These are phyloP conservation scores for Skeletonema marinoi DNA, from an alignment of 108 stramenopile species.

Conservation along the genomic window DNA sequence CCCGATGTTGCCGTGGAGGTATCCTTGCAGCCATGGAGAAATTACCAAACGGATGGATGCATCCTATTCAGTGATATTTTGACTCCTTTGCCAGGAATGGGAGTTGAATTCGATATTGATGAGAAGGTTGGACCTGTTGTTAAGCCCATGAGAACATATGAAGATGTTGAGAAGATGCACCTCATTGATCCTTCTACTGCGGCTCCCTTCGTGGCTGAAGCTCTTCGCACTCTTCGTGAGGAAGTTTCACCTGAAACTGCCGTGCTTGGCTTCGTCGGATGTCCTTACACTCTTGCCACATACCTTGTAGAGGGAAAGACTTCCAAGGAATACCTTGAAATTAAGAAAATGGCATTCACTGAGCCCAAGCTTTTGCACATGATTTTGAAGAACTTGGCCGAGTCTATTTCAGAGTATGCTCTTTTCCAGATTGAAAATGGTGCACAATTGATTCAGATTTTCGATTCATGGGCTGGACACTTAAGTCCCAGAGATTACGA, in stretches of 20 bases:
- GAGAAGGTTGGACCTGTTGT: conserved; percentile 86
- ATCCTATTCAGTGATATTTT: conserved; percentile 98
- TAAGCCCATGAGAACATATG: conserved; percentile 77
- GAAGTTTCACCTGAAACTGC: conserved; percentile 91
- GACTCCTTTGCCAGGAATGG: conserved; percentile 97
- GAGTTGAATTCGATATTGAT: conserved; percentile 96
- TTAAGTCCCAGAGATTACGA: conserved; percentile 93
- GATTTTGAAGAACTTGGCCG: conserved; percentile 89
- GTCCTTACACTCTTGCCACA: conserved; percentile 97
- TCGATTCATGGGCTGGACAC: conserved; percentile 98
- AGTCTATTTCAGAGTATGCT: conserved; percentile 92
- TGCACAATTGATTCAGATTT: conserved; percentile 98
- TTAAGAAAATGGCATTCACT: conserved; percentile 92
- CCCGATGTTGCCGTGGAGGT: conserved; percentile 98
- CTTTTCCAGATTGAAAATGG: conserved; percentile 95
- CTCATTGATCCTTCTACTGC: conserved; percentile 81
- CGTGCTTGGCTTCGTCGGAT: conserved; percentile 98
- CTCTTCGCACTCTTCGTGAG: conserved; percentile 83
- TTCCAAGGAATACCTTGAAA: conserved; percentile 91
- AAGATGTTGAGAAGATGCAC: conserved; percentile 79
- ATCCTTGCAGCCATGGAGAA: conserved; percentile 95
- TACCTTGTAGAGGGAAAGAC: conserved; percentile 98
- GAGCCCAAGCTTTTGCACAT: conserved; percentile 90
- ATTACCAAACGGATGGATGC: conserved; percentile 96
- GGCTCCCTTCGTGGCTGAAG: conserved; percentile 91